A percentile compares a stretch with the other conserved stretches of the same genome.
phyloP scores from a whole-genome alignment of 306 rosid species.

The Quercus berberidifolia region DNA sequence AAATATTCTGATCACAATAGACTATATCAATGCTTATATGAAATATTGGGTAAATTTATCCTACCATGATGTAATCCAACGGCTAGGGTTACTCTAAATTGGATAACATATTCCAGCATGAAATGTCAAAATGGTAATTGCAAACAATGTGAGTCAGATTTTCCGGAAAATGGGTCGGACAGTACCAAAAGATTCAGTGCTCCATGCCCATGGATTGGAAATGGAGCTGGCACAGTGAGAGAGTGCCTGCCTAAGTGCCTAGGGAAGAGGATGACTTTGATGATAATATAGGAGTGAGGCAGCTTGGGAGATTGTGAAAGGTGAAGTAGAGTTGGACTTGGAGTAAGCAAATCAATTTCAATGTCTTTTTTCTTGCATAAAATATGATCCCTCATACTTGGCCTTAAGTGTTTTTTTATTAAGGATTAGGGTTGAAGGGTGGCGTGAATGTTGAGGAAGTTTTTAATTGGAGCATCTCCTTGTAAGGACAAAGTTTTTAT shows the following conservation, averaged over 20 bases:
- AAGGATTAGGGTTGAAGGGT: slow-evolving; percentile 19
- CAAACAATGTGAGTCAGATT: neutral
- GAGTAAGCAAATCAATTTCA: slow-evolving; percentile 47
- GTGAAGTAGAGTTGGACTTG: slow-evolving; percentile 38
- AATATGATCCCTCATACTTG: slow-evolving; percentile 28
- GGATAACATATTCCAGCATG: neutral
- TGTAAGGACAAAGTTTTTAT: slow-evolving; percentile 7
- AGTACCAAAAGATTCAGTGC: slow-evolving; percentile 78
- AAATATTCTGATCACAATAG: too few species aligned
- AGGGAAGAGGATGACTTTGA: slow-evolving; percentile 53
- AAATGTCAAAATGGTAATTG: neutral
- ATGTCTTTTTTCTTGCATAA: slow-evolving; percentile 34
- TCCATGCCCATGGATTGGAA: slow-evolving; percentile 34
- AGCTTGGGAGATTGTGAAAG: slow-evolving; percentile 77
- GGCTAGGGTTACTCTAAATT: neutral
- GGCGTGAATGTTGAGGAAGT: slow-evolving; percentile 42
- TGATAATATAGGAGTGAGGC: slow-evolving; percentile 41
- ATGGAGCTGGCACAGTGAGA: slow-evolving; percentile 33
- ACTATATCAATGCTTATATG: too few species aligned
- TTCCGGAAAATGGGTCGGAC: slow-evolving; percentile 25
- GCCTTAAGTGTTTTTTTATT: slow-evolving; percentile 11
- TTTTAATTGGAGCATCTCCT: slow-evolving; percentile 27
- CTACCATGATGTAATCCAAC: neutral
- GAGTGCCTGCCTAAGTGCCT: slow-evolving; percentile 36
- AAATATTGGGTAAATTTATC: neutral